Evolutionary conservation across 1,139 yeast species (phyloP).

Genomic region (Yamadazyma trypodendri): DNA sequence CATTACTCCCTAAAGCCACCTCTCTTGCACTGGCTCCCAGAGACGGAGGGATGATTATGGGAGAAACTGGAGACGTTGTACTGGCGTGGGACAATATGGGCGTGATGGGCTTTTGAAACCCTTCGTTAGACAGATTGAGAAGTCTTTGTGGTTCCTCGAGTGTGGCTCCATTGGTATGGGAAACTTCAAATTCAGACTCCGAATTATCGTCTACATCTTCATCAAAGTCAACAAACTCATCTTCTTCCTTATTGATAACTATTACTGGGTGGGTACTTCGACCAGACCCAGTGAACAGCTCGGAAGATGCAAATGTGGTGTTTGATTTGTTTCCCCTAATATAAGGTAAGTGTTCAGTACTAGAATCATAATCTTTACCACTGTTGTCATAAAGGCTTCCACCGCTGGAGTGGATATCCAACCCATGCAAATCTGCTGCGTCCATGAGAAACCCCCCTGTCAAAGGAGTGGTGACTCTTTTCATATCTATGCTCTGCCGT

Average conservation of each 20-base stretch:
- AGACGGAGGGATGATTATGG: slow-evolving; percentile 18
- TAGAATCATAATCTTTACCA: slow-evolving; percentile 7
- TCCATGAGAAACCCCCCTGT: background rate
- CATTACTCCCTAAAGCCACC: slow-evolving; percentile 18
- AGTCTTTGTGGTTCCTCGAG: background rate
- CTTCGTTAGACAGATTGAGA: slow-evolving; percentile 3
- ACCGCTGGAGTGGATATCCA: background rate
- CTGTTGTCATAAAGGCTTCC: background rate
- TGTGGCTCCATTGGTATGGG: background rate
- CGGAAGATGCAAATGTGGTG: slow-evolving; percentile 17
- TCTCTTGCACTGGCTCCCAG: slow-evolving; percentile 21
- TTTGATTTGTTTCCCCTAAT: slow-evolving; percentile 10
- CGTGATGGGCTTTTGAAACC: slow-evolving; percentile 12
- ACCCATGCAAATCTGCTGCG: background rate
- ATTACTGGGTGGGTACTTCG: slow-evolving; percentile 10
- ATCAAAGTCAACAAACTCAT: slow-evolving; percentile 1
- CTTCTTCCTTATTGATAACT: slow-evolving; percentile 10
- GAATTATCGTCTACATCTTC: background rate
- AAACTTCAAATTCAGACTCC: background rate
- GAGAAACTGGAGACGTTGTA: slow-evolving; percentile 15
- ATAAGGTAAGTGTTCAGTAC: slow-evolving; percentile 7
- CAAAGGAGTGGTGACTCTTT: slow-evolving; percentile 17
- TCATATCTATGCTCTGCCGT: slow-evolving; percentile 29
- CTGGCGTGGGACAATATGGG: slow-evolving; percentile 13
- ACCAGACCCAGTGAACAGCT: slow-evolving; percentile 12